Base-by-base conservation (phyloP, 768 basidiomycete genomes). In the Rhodosporidiobolus sp. region DNA sequence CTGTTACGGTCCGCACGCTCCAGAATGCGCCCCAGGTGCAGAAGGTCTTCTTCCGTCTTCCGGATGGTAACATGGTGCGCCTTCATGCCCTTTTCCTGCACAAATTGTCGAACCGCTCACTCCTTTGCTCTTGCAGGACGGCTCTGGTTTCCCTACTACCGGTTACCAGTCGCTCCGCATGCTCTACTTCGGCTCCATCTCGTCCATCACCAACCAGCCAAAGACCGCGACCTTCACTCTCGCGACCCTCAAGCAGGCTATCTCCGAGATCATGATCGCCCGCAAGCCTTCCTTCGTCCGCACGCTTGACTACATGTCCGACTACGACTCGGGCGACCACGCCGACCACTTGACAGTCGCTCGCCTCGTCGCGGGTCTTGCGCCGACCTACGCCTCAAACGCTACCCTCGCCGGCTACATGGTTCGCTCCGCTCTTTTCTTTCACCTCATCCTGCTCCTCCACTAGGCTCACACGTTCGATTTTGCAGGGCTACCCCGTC, bases 101-200 rank as follows among this genome's bases (percentile, higher is more conserved):
- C n/a, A 19, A 59, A 17, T 30, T 30, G 24, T 19, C n/a, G n/a
- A n/a, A n/a, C n/a, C n/a, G 24, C 30, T 54, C 49, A 26, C 26
- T 35, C 16, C 9, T 9, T 20, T 48, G 4, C 7, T 17, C n/a
- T 20, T 32, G 2, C 12, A 35, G 16, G 52, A 63, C 19, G 50
- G 34, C 24, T 30, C 43, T 24, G 53, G 63, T 11, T 65, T 65
- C 54, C 6, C 56, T 3, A 35, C 65, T 2, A 66, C 55, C 24
- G 65, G 55, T 45, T 57, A 66, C 65, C 45, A 49, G 58, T 60
- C 54, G 5, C 61, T 70, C 1, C 69, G 64, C 52, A 61, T 64
- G 38, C 73, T 73, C 17, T 76, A 72, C 60, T 76, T 70, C 28
- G 76, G 76, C 14, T 65, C 63, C 4, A 76, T 76, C 52, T 64